Conservation (phyloP, 495 filamentous ascomycete species). For the Bombardia bombarda region DNA sequence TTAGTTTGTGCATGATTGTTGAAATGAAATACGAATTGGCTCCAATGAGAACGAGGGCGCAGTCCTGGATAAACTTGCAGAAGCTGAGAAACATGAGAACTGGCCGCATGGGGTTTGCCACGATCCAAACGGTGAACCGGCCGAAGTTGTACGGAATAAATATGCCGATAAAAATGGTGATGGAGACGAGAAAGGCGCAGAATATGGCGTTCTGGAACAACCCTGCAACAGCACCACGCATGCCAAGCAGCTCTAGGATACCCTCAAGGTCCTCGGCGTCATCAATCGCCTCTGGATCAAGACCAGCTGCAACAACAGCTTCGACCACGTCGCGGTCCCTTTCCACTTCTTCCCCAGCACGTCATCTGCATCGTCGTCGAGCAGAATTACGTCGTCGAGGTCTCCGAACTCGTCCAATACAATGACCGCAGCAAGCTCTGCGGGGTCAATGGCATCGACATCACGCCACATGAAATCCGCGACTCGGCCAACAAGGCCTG, state of each 20-base stretch:
- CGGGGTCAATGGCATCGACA: slow-evolving; percentile 25
- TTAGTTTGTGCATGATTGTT: slow-evolving; percentile 4
- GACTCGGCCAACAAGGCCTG: slow-evolving; percentile 27
- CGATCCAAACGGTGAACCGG: slow-evolving; percentile 67
- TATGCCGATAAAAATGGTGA: slow-evolving; percentile 74
- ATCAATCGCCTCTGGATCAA: slow-evolving; percentile 51
- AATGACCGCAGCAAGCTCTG: slow-evolving; percentile 19
- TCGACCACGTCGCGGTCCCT: slow-evolving; percentile 27
- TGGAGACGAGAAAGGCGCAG: slow-evolving; percentile 78
- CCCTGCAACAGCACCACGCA: slow-evolving; percentile 86
- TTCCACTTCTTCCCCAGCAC: slow-evolving; percentile 17
- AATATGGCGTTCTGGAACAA: slow-evolving; percentile 93
- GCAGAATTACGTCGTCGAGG: slow-evolving; percentile 27
- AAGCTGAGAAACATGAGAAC: slow-evolving; percentile 58
- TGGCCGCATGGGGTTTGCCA: slow-evolving; percentile 74
- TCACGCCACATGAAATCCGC: slow-evolving; percentile 43
- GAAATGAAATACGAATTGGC: slow-evolving; percentile 17
- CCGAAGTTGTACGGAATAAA: slow-evolving; percentile 90
- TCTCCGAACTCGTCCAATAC: slow-evolving; percentile 26
- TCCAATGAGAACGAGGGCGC: slow-evolving; percentile 30
- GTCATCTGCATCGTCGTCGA: slow-evolving; percentile 13
- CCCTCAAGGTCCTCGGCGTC: slow-evolving; percentile 97
- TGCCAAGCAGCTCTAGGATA: slow-evolving; percentile 89
- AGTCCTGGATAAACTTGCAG: slow-evolving; percentile 59
- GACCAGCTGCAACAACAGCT: slow-evolving; percentile 32